These are phyloP conservation scores for Aureobasidium musti DNA, from an alignment of 2,329 filamentous ascomycete species.

Conservation along the genomic window DNA sequence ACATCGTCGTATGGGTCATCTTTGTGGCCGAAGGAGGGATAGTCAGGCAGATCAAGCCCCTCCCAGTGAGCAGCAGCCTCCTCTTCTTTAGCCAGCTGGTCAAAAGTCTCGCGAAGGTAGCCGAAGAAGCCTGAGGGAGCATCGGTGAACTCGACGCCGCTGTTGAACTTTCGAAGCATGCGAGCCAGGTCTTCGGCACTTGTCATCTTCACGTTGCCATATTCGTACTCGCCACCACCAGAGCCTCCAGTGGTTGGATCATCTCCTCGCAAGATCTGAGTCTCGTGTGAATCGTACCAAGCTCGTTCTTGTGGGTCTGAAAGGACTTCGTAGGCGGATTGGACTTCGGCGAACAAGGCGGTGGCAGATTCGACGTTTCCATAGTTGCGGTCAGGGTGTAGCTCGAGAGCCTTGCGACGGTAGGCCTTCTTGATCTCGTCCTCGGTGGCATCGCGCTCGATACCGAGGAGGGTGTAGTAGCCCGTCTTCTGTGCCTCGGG, in stretches of 20 bases:
- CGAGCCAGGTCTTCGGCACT: constrained; percentile 76
- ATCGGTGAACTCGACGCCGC: constrained; percentile 77
- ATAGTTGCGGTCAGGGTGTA: constrained; percentile 93
- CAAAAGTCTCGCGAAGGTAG: constrained; percentile 73
- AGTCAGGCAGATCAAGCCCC: constrained; percentile 61
- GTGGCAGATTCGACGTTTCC: constrained; percentile 83
- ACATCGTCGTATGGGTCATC: constrained; percentile 72
- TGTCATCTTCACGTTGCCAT: constrained; percentile 72
- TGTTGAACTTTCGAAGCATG: constrained; percentile 78
- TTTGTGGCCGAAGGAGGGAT: constrained; percentile 81
- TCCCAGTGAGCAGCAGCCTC: constrained; percentile 71
- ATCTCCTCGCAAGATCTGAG: constrained; percentile 73
- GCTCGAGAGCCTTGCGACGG: constrained; percentile 81
- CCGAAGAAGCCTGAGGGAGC: constrained; percentile 81
- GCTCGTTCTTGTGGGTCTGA: constrained; percentile 93
- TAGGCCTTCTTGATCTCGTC: constrained; percentile 98
- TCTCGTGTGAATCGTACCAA: constrained; percentile 96
- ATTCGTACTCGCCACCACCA: constrained; percentile 57
- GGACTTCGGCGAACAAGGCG: constrained; percentile 82
- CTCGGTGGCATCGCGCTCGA: constrained; percentile 72
- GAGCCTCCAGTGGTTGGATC: constrained; percentile 48
- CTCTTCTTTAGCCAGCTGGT: constrained; percentile 78
- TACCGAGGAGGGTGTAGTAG: constrained; percentile 81
- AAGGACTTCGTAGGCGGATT: constrained; percentile 92
- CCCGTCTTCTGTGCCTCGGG: constrained; percentile 62